phyloP scores from a whole-genome alignment of 108 stramenopile genomes.

The Discostella pseudostelligera region DNA sequence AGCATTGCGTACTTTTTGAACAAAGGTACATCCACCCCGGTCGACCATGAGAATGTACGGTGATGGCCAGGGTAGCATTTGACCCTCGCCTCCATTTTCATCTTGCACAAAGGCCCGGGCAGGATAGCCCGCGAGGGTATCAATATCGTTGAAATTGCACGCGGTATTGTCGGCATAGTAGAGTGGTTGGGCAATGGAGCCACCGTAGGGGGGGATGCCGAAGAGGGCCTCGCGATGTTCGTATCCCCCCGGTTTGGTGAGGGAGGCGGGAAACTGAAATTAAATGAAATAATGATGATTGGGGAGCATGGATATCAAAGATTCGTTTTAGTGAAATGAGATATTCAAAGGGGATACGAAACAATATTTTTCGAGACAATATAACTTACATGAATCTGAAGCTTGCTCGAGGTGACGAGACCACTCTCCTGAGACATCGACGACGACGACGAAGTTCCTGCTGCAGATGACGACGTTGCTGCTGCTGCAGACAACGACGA shows the following conservation, averaged over 20 bases:
- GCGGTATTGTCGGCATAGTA: slow-evolving; percentile 75
- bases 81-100: slow-evolving; percentile 14
- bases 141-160: slow-evolving; percentile 65
- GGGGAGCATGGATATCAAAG: too few species aligned
- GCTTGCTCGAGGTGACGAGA: slow-evolving; percentile 47
- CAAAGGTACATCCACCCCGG: slow-evolving; percentile 83
- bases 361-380: background rate
- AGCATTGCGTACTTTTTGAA: slow-evolving; percentile 83
- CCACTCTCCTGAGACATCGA: background rate
- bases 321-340: background rate
- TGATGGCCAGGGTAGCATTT: slow-evolving; percentile 49
- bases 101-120: slow-evolving; percentile 20
- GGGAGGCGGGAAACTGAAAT: slow-evolving; percentile 61
- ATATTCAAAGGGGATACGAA: background rate
- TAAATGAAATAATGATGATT: background rate
- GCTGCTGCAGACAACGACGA: too few species aligned
- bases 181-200: slow-evolving; percentile 74
- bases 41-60: slow-evolving; percentile 89
- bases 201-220: slow-evolving; percentile 93
- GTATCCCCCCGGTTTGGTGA: slow-evolving; percentile 70
- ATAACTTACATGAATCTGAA: slow-evolving; percentile 55
- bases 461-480: slow-evolving; percentile 15
- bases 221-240: slow-evolving; percentile 94
- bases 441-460: slow-evolving; percentile 1
- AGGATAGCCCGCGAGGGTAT: slow-evolving; percentile 47